phyloP scores from a whole-genome alignment of 331 rosid genomes.

The Quercus phellos region DNA sequence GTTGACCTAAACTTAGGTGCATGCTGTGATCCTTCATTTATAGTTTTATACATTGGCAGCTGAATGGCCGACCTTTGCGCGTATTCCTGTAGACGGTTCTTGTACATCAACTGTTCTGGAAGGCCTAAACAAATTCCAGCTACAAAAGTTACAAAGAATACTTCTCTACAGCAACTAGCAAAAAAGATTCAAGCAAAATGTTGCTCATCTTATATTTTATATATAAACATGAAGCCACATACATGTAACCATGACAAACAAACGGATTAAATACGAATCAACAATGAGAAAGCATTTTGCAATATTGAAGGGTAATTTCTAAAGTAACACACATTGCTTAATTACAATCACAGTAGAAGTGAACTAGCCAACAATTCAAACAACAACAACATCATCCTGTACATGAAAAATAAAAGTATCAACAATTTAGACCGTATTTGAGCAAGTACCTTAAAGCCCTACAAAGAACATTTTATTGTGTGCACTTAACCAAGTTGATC shows the following conservation, averaged over 20 bases:
- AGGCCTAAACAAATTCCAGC: conserved; percentile 3
- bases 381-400: no score
- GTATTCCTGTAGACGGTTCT: conserved; percentile 36
- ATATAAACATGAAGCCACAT: not conserved
- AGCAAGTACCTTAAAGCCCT: no score
- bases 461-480: no score
- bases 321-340: not conserved
- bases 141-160: not conserved
- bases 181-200: not conserved
- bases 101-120: conserved; percentile 21
- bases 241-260: not conserved
- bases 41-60: conserved; percentile 35
- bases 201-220: not conserved
- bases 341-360: not conserved
- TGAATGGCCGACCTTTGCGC: conserved; percentile 27
- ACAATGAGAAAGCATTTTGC: not conserved
- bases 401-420: not conserved
- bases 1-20: conserved; percentile 38
- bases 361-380: no score
- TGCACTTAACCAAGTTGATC: no score
- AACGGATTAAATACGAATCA: not conserved
- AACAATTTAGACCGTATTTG: not conserved
- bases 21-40: conserved; percentile 34
- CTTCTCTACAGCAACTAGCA: not conserved
- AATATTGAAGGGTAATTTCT: not conserved